Conservation (phyloP, 2,329 filamentous ascomycete genomes). For the Hypoxylon sp. region DNA sequence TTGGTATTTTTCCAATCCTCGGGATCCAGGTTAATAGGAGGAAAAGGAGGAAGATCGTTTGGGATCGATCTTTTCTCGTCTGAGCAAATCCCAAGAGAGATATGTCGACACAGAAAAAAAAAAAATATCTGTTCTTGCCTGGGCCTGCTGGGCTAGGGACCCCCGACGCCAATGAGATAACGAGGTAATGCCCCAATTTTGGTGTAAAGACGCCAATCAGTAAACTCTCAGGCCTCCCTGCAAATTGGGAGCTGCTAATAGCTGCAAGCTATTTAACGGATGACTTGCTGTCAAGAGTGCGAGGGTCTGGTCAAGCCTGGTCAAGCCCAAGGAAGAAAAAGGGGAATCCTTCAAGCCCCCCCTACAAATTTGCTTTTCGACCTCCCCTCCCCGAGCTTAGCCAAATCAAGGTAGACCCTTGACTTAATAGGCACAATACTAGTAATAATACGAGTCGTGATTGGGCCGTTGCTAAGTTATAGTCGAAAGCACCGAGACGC, state of each 20-base stretch:
- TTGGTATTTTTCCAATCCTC: neutral
- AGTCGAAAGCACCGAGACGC: slow-evolving; percentile 7
- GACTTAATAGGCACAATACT: slow-evolving; percentile 17
- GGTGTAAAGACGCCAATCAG: slow-evolving; percentile 30
- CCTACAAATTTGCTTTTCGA: slow-evolving; percentile 20
- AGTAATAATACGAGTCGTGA: neutral
- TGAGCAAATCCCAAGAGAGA: slow-evolving; percentile 15
- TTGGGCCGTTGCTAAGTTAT: slow-evolving; percentile 2
- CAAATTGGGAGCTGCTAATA: slow-evolving; percentile 19
- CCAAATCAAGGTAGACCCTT: slow-evolving; percentile 31
- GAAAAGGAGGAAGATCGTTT: neutral
- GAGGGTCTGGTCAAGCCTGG: too few relatives aligned
- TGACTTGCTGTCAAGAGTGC: slow-evolving; percentile 9
- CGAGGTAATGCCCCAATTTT: slow-evolving; percentile 32
- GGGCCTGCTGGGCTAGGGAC: slow-evolving; percentile 4
- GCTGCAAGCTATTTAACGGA: slow-evolving; percentile 17
- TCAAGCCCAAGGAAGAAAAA: slow-evolving; percentile 10
- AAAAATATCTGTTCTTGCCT: neutral
- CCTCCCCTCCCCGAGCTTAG: slow-evolving; percentile 20
- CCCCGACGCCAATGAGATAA: slow-evolving; percentile 24
- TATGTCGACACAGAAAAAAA: neutral
- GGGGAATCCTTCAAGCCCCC: slow-evolving; percentile 22
- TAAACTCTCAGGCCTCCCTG: slow-evolving; percentile 23
- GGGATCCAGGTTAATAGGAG: neutral
- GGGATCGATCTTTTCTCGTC: slow-evolving; percentile 1